Percentiles rank a stretch among this genome's conserved stretches.
Evolutionary conservation across 352 stramenopile species (phyloP).

Genomic region (Pythium periplocum): DNA sequence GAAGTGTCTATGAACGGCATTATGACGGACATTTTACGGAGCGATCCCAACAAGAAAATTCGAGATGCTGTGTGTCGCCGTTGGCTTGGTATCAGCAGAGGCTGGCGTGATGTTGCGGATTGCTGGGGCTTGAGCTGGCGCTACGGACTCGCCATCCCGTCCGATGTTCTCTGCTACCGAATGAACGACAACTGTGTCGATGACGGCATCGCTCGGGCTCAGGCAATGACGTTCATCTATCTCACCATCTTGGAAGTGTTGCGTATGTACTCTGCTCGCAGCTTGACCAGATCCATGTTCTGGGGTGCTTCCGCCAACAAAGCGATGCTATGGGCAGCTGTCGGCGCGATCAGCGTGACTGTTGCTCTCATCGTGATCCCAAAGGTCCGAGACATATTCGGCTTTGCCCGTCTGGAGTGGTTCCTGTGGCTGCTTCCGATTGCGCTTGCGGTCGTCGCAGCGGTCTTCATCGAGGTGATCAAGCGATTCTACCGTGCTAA

Average conservation of each 20-base stretch:
- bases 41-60: slow-evolving; percentile 27
- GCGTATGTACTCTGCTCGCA: slow-evolving; percentile 67
- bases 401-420: slow-evolving; percentile 63
- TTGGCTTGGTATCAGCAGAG: slow-evolving; percentile 43
- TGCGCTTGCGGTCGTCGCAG: slow-evolving; percentile 53
- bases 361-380: slow-evolving; percentile 64
- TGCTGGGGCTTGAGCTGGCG: slow-evolving; percentile 30
- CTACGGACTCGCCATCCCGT: slow-evolving; percentile 30
- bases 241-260: slow-evolving; percentile 77
- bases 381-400: slow-evolving; percentile 60
- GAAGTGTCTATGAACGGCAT: slow-evolving; percentile 54
- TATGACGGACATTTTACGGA: slow-evolving; percentile 27
- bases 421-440: slow-evolving; percentile 73
- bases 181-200: slow-evolving; percentile 54
- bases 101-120: slow-evolving; percentile 39
- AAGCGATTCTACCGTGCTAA: slow-evolving; percentile 44
- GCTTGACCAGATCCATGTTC: slow-evolving; percentile 72
- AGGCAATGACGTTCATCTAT: slow-evolving; percentile 76
- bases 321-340: slow-evolving; percentile 67
- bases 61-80: slow-evolving; percentile 44
- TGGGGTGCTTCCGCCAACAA: slow-evolving; percentile 69
- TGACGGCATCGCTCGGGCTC: slow-evolving; percentile 49
- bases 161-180: slow-evolving; percentile 39
- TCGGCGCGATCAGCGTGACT: slow-evolving; percentile 51
- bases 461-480: slow-evolving; percentile 58